These are phyloP conservation scores for Ceratocystis cubensis DNA, from an alignment of 2,329 filamentous ascomycete genomes.

Conservation along the genomic window DNA sequence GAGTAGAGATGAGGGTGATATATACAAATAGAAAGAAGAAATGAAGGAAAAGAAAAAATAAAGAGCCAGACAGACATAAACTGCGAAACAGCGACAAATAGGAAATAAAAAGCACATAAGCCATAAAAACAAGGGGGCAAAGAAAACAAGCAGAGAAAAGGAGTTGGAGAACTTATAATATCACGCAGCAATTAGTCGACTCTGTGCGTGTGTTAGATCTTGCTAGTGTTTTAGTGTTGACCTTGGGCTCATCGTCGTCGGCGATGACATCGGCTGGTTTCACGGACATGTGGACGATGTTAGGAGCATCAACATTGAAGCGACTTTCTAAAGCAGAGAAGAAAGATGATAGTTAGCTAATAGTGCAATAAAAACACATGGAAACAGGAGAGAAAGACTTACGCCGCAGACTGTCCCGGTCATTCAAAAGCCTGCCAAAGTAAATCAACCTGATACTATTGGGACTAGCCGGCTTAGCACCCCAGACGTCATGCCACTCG, in stretches of 20 bases:
- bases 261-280: conserved; percentile 78
- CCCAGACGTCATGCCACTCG: conserved; percentile 91
- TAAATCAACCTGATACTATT: conserved; percentile 84
- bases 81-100: background rate
- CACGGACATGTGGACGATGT: conserved; percentile 91
- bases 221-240: conserved; percentile 41
- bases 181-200: conserved; percentile 38
- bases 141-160: background rate
- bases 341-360: background rate
- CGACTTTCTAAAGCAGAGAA: conserved; percentile 51
- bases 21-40: background rate
- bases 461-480: conserved; percentile 70
- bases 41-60: background rate
- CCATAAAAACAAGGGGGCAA: background rate
- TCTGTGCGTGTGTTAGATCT: conserved; percentile 33
- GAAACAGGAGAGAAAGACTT: conserved; percentile 27
- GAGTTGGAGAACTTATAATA: conserved; percentile 31
- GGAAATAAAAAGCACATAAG: background rate
- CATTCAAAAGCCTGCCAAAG: conserved; percentile 80
- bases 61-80: background rate
- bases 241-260: conserved; percentile 60
- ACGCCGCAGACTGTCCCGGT: conserved; percentile 78
- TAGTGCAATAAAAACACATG: background rate
- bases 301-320: conserved; percentile 60
- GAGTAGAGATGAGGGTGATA: background rate